Evolutionary conservation across 208 protist species (phyloP).

Genomic region (Trypanosoma lewisi): DNA sequence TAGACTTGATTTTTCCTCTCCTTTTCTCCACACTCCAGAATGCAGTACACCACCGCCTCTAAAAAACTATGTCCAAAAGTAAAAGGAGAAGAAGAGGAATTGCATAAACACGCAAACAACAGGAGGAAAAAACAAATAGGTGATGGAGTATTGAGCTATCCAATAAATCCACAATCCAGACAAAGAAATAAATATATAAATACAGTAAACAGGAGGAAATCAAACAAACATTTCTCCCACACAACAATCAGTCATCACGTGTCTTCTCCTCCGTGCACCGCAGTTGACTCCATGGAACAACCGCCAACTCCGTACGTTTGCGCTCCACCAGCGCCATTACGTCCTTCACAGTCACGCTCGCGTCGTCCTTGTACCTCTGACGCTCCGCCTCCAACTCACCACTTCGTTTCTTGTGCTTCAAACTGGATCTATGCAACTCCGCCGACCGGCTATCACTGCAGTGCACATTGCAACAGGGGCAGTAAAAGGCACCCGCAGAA

Average conservation of each 20-base stretch:
- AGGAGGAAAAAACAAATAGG: no score
- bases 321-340: slow-evolving; percentile 68
- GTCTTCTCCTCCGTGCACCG: slow-evolving; percentile 18
- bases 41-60: not conserved
- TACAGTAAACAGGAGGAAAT: no score
- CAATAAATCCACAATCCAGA: no score
- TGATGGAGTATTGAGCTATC: no score
- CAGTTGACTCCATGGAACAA: slow-evolving; percentile 50
- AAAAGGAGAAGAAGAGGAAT: no score
- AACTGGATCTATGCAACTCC: slow-evolving; percentile 51
- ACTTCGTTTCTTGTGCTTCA: slow-evolving; percentile 70
- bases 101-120: no score
- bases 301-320: slow-evolving; percentile 49
- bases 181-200: no score
- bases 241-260: not conserved
- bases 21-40: not conserved
- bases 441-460: slow-evolving; percentile 62
- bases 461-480: slow-evolving; percentile 55
- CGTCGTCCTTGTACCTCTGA: slow-evolving; percentile 63
- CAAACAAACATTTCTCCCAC: not conserved
- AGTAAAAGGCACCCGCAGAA: slow-evolving; percentile 49
- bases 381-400: slow-evolving; percentile 57
- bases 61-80: no score
- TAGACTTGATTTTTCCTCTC: not conserved
- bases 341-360: slow-evolving; percentile 62